Base-by-base conservation (phyloP, 371 early-diverging fungal species). In the Batkoa obscura region DNA sequence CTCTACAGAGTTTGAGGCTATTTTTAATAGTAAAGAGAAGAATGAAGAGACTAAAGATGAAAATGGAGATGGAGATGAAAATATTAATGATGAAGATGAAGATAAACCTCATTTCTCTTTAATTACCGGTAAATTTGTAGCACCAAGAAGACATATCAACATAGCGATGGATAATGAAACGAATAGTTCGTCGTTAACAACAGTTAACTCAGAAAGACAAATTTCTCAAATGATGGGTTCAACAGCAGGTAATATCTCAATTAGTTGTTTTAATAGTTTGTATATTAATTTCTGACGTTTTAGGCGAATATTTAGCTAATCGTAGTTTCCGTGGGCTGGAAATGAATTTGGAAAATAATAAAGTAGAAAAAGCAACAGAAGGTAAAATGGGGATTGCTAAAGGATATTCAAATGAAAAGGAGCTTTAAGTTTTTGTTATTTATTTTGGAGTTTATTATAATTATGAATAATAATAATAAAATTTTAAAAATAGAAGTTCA, bases 381-480 rank as follows among this genome's bases (percentile, higher is more conserved):
- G 94, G 93, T 0, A 71, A 84, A 37, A 72, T 76, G 4, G 93
- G 94, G 8, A 84, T 91, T 64, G 94, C 94, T 2, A 72, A 83
- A 55, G 88, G 88, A 13, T 94, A 91, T 34, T 41, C 41, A 8
- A 41, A 41, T 41, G 23, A 23, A 23, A 23, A 23, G 23, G 23
- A 23, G 23, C 23, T 23, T 23, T 23, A 23, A 23, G 23, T 23
- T 23, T 23, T 23, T 23, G 23, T 23, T 23, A 23, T 23, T 23
- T 23, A 23, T 23, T 23, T 23, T 23, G 23, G 23, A 23, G 23
- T 23, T 23, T 23, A 23, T 23, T 23, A 23, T 23, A 23, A 23
- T 23, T 23, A 23, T 23, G 23, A 23, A 23, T 23, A 23, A 23
- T 23, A 23, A 23, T 23, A 23, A 23, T 23, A 23, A 23, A 23